Evolutionary conservation across 371 early-diverging fungal genomes (phyloP), one percentile per base, ranked within the genome.

Genomic region (Circinella minor): DNA sequence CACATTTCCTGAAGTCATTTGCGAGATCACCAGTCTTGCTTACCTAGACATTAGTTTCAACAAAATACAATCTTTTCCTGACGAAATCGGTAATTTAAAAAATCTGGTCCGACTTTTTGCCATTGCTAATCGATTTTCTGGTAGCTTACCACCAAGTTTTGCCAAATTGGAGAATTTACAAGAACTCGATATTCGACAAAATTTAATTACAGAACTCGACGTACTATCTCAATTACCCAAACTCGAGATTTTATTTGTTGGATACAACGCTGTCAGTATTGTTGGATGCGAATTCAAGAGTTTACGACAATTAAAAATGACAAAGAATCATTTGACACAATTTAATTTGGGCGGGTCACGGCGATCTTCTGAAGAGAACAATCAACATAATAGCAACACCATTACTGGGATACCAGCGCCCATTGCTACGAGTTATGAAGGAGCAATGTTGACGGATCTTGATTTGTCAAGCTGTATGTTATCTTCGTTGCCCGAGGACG

Each of bases 41-140:
- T 86, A 89, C 46, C 85, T 97, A 18, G 95, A 97, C 75, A 74
- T 96, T 61, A 92, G 92, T 48, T 94, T 93, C 69, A 96, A 96
- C 79, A 88, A 92, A 43, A 93, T 98, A 36, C 71, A 87, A 5
- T 79, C 68, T 7, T 81, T 96, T 20, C 94, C 96, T 3, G 87
- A 91, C 13, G 86, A 86, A 37, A 93, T 96, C 38, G 86, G 92
- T 17, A 81, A 91, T 3, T 79, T 96, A 13, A 71, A 67, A 5
- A 80, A 87, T n/a, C 76, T 97, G 15, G 73, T 76, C 18, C 77
- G 81, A n/a, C 76, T 97, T 11, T 81, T 86, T 61, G 81, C 95
- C 3, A 90, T 89, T 67, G 94, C 92, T 17, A 96, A 95, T 72
- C 78, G 86, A 62, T 74, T 95, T 43, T 77, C 83, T 13, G 94